These are phyloP conservation scores for Thalia dealbata DNA, from an alignment of 176 grass and related monocot species.

Conservation along the genomic window DNA sequence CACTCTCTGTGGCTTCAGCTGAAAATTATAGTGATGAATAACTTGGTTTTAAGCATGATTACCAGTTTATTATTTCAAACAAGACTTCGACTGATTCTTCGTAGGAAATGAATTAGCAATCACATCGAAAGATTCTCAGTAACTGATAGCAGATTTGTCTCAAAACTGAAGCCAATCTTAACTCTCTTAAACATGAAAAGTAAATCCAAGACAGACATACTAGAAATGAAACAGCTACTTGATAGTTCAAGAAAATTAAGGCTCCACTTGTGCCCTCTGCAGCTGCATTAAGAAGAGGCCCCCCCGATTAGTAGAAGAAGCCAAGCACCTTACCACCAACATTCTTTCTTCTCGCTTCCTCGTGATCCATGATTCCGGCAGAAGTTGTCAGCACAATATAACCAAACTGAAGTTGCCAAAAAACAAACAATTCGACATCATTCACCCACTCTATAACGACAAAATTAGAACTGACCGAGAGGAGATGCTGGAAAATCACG, in stretches of 20 bases:
- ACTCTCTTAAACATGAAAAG: background rate
- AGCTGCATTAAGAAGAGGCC: background rate
- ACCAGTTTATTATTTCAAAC: too few species aligned
- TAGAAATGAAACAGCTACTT: background rate
- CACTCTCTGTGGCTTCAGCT: too few species aligned
- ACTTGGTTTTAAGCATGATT: too few species aligned
- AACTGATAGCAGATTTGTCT: background rate
- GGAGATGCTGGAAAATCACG: too few species aligned
- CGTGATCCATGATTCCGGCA: constrained; percentile 47
- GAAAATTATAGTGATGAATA: too few species aligned
- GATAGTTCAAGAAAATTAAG: background rate
- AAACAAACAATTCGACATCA: background rate
- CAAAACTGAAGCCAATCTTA: background rate
- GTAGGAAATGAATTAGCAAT: too few species aligned
- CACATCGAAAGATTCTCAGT: too few species aligned
- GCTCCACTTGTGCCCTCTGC: background rate
- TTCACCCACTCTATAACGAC: too few species aligned
- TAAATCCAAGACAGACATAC: background rate
- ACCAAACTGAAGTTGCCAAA: constrained; percentile 34
- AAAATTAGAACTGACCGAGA: too few species aligned
- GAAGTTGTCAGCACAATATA: constrained; percentile 55
- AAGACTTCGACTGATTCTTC: too few species aligned
- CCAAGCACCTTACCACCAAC: constrained; percentile 51
- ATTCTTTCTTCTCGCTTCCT: constrained; percentile 43
- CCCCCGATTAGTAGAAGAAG: constrained; percentile 37